A percentile compares a stretch with the other conserved stretches of the same genome.
Evolutionary conservation across 495 filamentous ascomycete species (phyloP).

Genomic region (Aspergillus egyptiacus): DNA sequence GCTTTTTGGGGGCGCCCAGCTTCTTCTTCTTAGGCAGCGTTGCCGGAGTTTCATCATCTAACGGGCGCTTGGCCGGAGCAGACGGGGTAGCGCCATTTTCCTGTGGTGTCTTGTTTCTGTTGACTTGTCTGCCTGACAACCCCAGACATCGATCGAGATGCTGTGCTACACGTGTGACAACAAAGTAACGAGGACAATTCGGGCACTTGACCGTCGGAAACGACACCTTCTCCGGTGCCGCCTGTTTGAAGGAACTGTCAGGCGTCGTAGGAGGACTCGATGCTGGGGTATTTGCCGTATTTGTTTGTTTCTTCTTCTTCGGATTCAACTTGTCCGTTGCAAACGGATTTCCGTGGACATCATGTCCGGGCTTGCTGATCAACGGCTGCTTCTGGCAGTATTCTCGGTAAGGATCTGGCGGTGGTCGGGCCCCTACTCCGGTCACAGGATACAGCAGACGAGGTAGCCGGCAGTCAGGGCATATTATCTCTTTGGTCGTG

Average conservation of each 20-base stretch:
- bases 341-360: constrained; percentile 79
- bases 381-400: constrained; percentile 76
- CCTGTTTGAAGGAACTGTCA: constrained; percentile 34
- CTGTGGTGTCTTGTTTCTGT: constrained; percentile 45
- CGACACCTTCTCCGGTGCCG: constrained; percentile 48
- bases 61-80: constrained; percentile 37
- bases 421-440: constrained; percentile 53
- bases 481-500: constrained; percentile 64
- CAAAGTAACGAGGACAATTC: constrained; percentile 55
- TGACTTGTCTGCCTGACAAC: constrained; percentile 62
- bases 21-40: constrained; percentile 45
- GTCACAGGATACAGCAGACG: constrained; percentile 58
- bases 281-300: constrained; percentile 49
- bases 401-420: constrained; percentile 51
- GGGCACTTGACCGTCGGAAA: constrained; percentile 69
- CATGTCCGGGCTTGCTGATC: constrained; percentile 65
- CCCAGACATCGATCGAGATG: constrained; percentile 80
- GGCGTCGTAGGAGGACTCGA: constrained; percentile 40
- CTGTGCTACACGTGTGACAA: constrained; percentile 58
- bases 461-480: constrained; percentile 60
- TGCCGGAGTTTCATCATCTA: constrained; percentile 33
- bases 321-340: constrained; percentile 51
- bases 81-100: constrained; percentile 36
- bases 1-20: constrained; percentile 36
- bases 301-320: constrained; percentile 45